Percentiles rank a stretch among this genome's conserved stretches.
Evolutionary conservation across 805 yeast species (phyloP).

Genomic region (Yamadazyma ubonensis): DNA sequence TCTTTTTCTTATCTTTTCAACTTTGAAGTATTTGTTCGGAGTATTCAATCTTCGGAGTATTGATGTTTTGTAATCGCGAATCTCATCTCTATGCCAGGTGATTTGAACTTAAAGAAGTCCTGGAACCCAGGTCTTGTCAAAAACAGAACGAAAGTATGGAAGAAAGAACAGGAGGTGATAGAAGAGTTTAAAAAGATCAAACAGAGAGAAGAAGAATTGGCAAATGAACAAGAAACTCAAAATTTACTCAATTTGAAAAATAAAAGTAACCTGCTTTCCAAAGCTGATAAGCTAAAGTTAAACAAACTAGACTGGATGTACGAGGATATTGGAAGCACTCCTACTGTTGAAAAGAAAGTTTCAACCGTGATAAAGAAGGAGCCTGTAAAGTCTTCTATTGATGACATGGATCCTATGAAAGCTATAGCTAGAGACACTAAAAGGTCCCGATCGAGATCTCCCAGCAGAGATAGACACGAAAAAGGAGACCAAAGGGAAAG

Average conservation of each 20-base stretch:
- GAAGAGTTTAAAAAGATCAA: conserved; percentile 66
- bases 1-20: too few species aligned
- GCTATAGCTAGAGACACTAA: too few species aligned
- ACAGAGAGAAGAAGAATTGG: conserved; percentile 62
- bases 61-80: too few species aligned
- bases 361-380: conserved; percentile 15
- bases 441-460: too few species aligned
- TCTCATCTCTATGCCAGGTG: conserved; percentile 53
- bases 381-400: conserved; percentile 26
- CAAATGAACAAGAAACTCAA: conserved; percentile 57
- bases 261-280: conserved; percentile 34
- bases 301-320: conserved; percentile 87
- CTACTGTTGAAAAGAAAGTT: background rate
- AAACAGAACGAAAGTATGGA: conserved; percentile 85
- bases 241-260: conserved; percentile 51
- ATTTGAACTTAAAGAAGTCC: conserved; percentile 85
- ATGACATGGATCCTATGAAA: conserved; percentile 12
- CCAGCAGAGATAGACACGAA: too few species aligned
- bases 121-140: conserved; percentile 92
- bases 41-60: too few species aligned
- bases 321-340: conserved; percentile 39
- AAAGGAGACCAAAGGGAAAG: background rate
- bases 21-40: too few species aligned
- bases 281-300: conserved; percentile 33
- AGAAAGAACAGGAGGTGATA: conserved; percentile 71